Conservation (phyloP, 495 filamentous ascomycete genomes). For the Penicillium paxilli region DNA sequence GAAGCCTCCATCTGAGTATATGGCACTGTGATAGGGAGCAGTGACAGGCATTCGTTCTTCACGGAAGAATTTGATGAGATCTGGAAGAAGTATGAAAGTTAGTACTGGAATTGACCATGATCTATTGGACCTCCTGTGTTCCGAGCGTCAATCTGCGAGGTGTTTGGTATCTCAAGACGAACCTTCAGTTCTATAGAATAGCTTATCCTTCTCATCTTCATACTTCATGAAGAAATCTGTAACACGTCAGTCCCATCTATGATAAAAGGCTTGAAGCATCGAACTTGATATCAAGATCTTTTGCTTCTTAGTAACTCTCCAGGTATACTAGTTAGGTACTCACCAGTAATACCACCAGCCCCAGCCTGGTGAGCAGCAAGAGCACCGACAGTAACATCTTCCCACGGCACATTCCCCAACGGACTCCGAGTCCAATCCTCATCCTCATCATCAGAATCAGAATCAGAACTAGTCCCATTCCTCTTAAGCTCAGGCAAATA, state of each 20-base stretch:
- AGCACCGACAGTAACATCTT: conserved; percentile 40
- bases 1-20: conserved; percentile 5
- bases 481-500: conserved; percentile 52
- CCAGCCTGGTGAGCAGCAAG: conserved; percentile 43
- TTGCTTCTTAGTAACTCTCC: too few species aligned
- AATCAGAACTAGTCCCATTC: neutral
- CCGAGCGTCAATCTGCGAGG: neutral
- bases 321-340: neutral
- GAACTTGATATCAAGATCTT: too few species aligned
- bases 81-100: too few species aligned
- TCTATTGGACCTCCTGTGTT: neutral
- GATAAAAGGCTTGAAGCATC: neutral
- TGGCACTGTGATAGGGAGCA: conserved; percentile 38
- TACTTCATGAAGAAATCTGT: neutral
- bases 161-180: neutral
- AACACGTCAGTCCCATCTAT: neutral
- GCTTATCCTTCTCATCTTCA: neutral
- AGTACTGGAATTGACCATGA: too few species aligned
- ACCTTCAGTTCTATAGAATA: neutral
- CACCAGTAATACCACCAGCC: conserved; percentile 28
- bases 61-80: conserved; percentile 10
- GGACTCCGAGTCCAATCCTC: too few species aligned
- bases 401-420: conserved; percentile 33
- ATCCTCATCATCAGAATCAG: too few species aligned
- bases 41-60: conserved; percentile 7